Evolutionary conservation across 352 stramenopile genomes (phyloP), one percentile per base, ranked within the genome.

Genomic region (Globisporangium carolinianum): DNA sequence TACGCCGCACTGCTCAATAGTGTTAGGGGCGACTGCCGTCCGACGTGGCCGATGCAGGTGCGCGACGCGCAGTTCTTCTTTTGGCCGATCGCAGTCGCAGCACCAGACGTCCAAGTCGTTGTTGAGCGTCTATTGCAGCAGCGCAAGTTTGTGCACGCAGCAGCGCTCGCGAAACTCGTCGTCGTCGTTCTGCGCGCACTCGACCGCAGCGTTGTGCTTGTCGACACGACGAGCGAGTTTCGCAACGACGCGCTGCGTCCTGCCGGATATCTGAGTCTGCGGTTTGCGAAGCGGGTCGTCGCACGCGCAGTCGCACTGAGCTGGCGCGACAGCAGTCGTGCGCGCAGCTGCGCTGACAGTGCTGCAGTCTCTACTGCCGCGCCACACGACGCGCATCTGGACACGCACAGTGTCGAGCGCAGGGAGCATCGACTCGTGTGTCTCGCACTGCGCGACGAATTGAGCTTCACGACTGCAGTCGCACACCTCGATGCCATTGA

Each of bases 391-490:
- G 7, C 38, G 7, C 7, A 8, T 2, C 35, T 65, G 12, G 41
- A 65, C 2, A 15, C 68, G 15, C 58, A 61, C 24, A 66, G 74
- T 3, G 53, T 73, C 9, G 62, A 76, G 35, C 61, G 57, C 39
- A 68, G 75, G 54, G 78, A 87, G 36, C 67, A 78, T 15, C 66
- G 58, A 15, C 61, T 67, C 18, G 57, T 85, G 5, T 78, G 63
- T 32, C 48, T 73, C 15, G 69, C 77, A 9, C 55, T 89, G 18
- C 63, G 68, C 6, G 76, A 83, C 39, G 39, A 66, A 5, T 17
- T 79, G 7, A 57, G 50, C 2, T 51, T 55, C 5, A 18, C 72
- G 14, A 49, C 71, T 0, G 65, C 72, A 11, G 32, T 54, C 1
- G 18, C 45, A 37, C 66, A 65, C 9, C n/a, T 75, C 0, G 63